Percentiles rank a stretch among this genome's conserved stretches.
Evolutionary conservation across 129 eudicot genomes (phyloP).

Genomic region (Escallonia herrerae): DNA sequence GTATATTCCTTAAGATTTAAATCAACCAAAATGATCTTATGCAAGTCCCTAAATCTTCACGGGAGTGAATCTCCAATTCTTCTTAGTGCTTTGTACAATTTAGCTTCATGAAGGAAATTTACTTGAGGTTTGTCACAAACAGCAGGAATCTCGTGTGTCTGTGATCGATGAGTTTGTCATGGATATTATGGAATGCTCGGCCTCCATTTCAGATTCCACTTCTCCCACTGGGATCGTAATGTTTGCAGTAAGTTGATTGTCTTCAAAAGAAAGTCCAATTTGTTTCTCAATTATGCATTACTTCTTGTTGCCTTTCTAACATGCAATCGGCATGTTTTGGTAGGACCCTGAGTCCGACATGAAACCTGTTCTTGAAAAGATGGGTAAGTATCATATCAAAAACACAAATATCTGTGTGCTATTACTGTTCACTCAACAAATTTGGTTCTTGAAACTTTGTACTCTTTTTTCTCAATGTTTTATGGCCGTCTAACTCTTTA

Average conservation of each 20-base stretch:
- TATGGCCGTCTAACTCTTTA: too few species aligned
- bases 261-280: background rate
- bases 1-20: too few species aligned
- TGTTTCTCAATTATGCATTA: background rate
- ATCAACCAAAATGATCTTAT: too few species aligned
- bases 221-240: constrained; percentile 76
- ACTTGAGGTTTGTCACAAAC: constrained; percentile 4
- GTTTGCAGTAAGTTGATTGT: constrained; percentile 51
- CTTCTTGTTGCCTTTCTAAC: constrained; percentile 14
- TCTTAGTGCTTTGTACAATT: background rate
- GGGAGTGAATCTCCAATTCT: background rate
- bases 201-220: constrained; percentile 50
- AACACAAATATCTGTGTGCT: background rate
- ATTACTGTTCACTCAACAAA: too few species aligned
- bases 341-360: constrained; percentile 45
- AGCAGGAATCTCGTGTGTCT: constrained; percentile 24
- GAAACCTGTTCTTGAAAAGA: constrained; percentile 53
- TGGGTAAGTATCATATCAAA: constrained; percentile 54
- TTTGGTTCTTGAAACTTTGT: too few species aligned
- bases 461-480: too few species aligned
- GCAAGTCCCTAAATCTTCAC: too few species aligned
- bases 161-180: constrained; percentile 48
- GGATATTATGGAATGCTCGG: constrained; percentile 50
- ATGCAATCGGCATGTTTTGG: constrained; percentile 11
- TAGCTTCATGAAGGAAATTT: background rate